Conservation (phyloP, 768 basidiomycete genomes). For the Boletus sp. region DNA sequence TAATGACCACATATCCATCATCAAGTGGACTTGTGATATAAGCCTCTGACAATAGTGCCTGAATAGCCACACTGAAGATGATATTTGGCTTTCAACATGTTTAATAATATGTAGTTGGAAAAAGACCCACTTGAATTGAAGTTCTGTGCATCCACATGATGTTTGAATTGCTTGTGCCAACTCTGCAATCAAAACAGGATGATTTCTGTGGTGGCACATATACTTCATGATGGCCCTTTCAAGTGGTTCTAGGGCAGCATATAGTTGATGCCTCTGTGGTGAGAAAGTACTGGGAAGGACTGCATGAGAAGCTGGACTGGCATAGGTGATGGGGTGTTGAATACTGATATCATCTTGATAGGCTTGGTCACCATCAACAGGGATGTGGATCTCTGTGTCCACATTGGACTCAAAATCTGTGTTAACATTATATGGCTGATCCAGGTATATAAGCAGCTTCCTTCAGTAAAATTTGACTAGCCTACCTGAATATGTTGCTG, state of each 20-base stretch:
- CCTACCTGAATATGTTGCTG: constrained; percentile 12
- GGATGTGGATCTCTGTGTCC: background rate
- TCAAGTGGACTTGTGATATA: constrained; percentile 32
- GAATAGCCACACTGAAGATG: constrained; percentile 15
- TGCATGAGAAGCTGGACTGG: background rate
- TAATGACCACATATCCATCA: constrained; percentile 27
- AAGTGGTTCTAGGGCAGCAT: constrained; percentile 16
- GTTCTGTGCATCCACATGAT: constrained; percentile 13
- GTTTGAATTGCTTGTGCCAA: constrained; percentile 11
- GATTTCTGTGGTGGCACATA: constrained; percentile 3
- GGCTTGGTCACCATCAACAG: background rate
- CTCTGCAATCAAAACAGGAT: constrained; percentile 9
- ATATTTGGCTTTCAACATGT: background rate
- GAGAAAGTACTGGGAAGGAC: constrained; percentile 17
- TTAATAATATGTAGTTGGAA: background rate
- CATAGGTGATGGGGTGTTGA: background rate
- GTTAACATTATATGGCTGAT: constrained; percentile 6
- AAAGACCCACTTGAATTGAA: constrained; percentile 21
- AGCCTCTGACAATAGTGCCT: constrained; percentile 25
- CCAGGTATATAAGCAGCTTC: background rate
- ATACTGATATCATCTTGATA: background rate
- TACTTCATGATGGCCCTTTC: constrained; percentile 19
- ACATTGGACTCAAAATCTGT: background rate
- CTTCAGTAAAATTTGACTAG: background rate
- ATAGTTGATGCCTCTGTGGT: constrained; percentile 20